Evolutionary conservation across 2,329 filamentous ascomycete species (phyloP).

Genomic region (Stagonosporopsis vannaccii): DNA sequence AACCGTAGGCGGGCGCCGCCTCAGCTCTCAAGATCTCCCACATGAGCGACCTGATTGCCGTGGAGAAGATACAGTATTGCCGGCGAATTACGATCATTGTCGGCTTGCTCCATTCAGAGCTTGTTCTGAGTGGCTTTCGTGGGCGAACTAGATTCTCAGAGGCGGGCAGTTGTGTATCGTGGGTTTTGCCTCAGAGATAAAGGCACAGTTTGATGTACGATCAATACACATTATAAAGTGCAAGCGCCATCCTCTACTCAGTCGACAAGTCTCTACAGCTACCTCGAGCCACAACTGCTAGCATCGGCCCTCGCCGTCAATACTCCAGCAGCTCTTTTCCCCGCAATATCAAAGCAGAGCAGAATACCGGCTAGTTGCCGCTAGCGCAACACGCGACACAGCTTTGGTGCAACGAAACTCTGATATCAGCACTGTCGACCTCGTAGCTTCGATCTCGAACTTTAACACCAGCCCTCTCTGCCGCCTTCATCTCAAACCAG

Average conservation of each 20-base stretch:
- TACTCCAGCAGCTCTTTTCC: not conserved
- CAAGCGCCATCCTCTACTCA: not conserved
- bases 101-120: slow-evolving; percentile 41
- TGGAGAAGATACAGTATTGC: slow-evolving; percentile 33
- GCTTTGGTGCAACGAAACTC: slow-evolving; percentile 5
- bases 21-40: slow-evolving; percentile 25
- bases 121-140: slow-evolving; percentile 24
- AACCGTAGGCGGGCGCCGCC: slow-evolving; percentile 34
- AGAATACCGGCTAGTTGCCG: slow-evolving; percentile 14
- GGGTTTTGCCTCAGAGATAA: slow-evolving; percentile 37
- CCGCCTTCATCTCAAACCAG: not conserved
- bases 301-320: not conserved
- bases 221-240: slow-evolving; percentile 18
- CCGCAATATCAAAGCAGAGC: slow-evolving; percentile 19
- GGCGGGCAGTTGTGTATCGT: slow-evolving; percentile 40
- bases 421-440: slow-evolving; percentile 4
- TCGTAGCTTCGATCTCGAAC: not conserved
- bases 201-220: slow-evolving; percentile 15
- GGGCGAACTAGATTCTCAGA: slow-evolving; percentile 26
- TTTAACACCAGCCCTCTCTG: not conserved
- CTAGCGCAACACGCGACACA: slow-evolving; percentile 15
- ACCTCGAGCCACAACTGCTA: not conserved
- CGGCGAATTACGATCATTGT: slow-evolving; percentile 39
- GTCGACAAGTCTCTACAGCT: slow-evolving; percentile 1
- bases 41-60: slow-evolving; percentile 25